Percentiles rank a stretch among this genome's conserved stretches.
Conservation (phyloP, 257 asterid genomes). For the Fraxinus cuspidata region DNA sequence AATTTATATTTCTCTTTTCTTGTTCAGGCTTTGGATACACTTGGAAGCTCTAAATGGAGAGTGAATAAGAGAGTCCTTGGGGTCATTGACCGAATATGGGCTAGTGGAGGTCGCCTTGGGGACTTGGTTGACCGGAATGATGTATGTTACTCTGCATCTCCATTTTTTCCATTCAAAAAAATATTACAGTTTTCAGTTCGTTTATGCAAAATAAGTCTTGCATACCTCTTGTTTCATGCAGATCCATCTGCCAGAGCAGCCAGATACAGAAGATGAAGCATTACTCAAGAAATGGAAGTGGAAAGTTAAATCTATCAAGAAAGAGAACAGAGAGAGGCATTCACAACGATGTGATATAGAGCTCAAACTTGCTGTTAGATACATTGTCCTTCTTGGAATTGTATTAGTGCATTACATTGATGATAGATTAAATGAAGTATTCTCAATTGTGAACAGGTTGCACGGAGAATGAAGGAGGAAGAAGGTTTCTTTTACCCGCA, state of each 20-base stretch:
- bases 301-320: constrained; percentile 67
- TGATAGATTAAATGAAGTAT: neutral
- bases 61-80: constrained; percentile 79
- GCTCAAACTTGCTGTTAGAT: constrained; percentile 89
- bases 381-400: constrained; percentile 17
- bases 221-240: constrained; percentile 31
- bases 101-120: constrained; percentile 84
- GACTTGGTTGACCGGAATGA: constrained; percentile 82
- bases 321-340: constrained; percentile 90
- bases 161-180: constrained; percentile 4
- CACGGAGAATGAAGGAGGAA: constrained; percentile 85
- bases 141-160: constrained; percentile 51
- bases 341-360: constrained; percentile 94
- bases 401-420: neutral
- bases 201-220: constrained; percentile 6
- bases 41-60: constrained; percentile 94
- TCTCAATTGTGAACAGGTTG: constrained; percentile 62
- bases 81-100: constrained; percentile 86
- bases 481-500: constrained; percentile 91
- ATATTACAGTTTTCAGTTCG: neutral
- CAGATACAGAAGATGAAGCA: constrained; percentile 84
- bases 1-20: constrained; percentile 23
- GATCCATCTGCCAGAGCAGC: constrained; percentile 79
- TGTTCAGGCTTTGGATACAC: constrained; percentile 85
- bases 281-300: constrained; percentile 78